These are phyloP conservation scores for Hygrocybe punicea DNA, from an alignment of 768 basidiomycete genomes.

Conservation along the genomic window DNA sequence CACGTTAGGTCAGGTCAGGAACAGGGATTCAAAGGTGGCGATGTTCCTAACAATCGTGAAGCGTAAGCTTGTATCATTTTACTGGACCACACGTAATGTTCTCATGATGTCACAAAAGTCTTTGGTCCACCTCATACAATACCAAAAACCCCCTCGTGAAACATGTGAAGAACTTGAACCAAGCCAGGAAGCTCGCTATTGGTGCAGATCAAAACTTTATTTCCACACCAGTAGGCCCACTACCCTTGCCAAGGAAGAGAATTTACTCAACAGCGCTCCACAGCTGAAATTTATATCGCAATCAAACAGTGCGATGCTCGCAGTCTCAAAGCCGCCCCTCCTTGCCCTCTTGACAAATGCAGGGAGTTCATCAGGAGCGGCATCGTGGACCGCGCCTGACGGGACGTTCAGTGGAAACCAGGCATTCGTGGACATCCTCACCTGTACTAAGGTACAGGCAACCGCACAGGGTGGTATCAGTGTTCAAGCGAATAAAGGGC, in stretches of 20 bases:
- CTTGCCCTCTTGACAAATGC: slow-evolving; percentile 55
- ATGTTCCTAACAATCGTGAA: slow-evolving; percentile 63
- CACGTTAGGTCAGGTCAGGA: slow-evolving; percentile 45
- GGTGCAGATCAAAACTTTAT: slow-evolving; percentile 42
- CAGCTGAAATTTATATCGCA: slow-evolving; percentile 48
- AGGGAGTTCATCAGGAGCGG: slow-evolving; percentile 37
- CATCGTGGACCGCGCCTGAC: slow-evolving; percentile 42
- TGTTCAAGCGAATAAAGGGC: slow-evolving; percentile 40
- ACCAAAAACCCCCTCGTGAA: slow-evolving; percentile 48
- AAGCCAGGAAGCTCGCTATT: slow-evolving; percentile 51
- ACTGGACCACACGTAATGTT: background rate
- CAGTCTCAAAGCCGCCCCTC: slow-evolving; percentile 54
- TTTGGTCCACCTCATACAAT: slow-evolving; percentile 58
- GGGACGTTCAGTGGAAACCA: slow-evolving; percentile 39
- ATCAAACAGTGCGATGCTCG: slow-evolving; percentile 39
- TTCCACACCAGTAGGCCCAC: slow-evolving; percentile 40
- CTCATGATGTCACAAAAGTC: slow-evolving; percentile 29
- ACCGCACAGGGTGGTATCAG: slow-evolving; percentile 42
- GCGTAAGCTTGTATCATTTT: slow-evolving; percentile 32
- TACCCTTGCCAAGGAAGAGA: background rate
- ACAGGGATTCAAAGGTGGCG: slow-evolving; percentile 56
- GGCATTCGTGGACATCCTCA: slow-evolving; percentile 51
- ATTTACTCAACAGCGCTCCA: background rate
- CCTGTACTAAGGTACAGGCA: slow-evolving; percentile 40
- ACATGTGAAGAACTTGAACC: slow-evolving; percentile 49